These are phyloP conservation scores for Amborella trichopoda DNA, from an alignment of 164 flowering plant genomes.

Conservation along the genomic window DNA sequence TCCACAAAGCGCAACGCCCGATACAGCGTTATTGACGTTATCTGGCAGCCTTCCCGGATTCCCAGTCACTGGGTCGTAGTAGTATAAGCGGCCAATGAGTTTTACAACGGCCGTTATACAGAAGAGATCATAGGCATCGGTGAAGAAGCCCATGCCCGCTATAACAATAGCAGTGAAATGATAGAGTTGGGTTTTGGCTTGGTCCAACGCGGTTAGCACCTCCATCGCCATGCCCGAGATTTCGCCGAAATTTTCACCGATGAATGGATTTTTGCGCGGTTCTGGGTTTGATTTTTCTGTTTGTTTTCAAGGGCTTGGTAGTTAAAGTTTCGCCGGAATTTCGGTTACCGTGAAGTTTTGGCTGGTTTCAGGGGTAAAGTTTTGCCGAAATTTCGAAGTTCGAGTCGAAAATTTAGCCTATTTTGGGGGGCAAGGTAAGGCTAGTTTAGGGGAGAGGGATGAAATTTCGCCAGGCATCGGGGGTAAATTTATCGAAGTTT, in stretches of 20 bases:
- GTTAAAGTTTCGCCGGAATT: too few species aligned
- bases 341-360: too few species aligned
- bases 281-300: too few species aligned
- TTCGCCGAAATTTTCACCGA: not conserved
- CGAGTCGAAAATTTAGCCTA: too few species aligned
- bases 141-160: conserved; percentile 61
- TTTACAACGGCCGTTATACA: conserved; percentile 42
- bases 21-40: conserved; percentile 20
- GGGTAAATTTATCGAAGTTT: too few species aligned
- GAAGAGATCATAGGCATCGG: conserved; percentile 58
- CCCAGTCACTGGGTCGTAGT: conserved; percentile 6
- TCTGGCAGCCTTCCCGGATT: conserved; percentile 35
- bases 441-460: too few species aligned
- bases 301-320: too few species aligned
- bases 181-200: conserved; percentile 42
- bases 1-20: conserved; percentile 41
- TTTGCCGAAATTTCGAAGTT: too few species aligned
- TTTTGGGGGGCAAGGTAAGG: too few species aligned
- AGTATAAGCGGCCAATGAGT: conserved; percentile 44
- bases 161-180: conserved; percentile 39
- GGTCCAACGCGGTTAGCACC: conserved; percentile 36
- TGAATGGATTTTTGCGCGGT: too few species aligned
- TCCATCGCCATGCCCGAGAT: conserved; percentile 8
- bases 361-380: too few species aligned
- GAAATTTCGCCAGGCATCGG: too few species aligned